These are phyloP conservation scores for Leccinum longicurvipes DNA, from an alignment of 768 basidiomycete genomes.

Conservation along the genomic window DNA sequence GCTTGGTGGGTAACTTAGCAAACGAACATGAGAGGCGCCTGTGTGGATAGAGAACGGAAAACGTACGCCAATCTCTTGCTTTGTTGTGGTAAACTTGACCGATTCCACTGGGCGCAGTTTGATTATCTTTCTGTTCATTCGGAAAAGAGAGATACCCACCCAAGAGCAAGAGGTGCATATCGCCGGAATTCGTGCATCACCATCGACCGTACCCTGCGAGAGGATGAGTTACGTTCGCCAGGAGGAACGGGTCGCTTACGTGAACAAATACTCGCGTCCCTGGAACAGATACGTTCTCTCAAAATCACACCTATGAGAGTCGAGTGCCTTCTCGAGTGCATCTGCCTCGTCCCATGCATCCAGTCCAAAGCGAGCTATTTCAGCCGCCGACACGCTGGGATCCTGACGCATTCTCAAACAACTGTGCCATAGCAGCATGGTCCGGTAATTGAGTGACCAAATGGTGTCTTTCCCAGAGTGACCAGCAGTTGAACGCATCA, in stretches of 20 bases:
- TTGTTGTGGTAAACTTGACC: constrained; percentile 50
- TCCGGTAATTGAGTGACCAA: constrained; percentile 72
- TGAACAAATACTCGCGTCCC: constrained; percentile 73
- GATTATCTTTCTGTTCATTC: background rate
- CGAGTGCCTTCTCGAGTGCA: constrained; percentile 57
- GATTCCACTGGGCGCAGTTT: constrained; percentile 36
- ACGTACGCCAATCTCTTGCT: constrained; percentile 66
- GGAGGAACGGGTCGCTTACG: constrained; percentile 43
- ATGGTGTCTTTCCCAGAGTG: constrained; percentile 59
- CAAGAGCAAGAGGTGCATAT: constrained; percentile 56
- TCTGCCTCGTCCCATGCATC: constrained; percentile 71
- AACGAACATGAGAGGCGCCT: constrained; percentile 6
- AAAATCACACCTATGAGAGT: constrained; percentile 61
- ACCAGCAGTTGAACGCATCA: constrained; percentile 32
- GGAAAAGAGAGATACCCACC: constrained; percentile 37
- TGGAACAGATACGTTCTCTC: constrained; percentile 68
- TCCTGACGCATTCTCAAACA: constrained; percentile 60
- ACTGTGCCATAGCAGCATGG: constrained; percentile 69
- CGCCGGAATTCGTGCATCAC: constrained; percentile 68
- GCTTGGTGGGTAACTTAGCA: constrained; percentile 58
- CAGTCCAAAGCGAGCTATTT: constrained; percentile 61
- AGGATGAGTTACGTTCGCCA: constrained; percentile 2
- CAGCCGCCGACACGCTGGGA: constrained; percentile 39
- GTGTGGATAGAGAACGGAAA: constrained; percentile 6
- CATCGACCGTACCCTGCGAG: constrained; percentile 59